Conservation (phyloP, 768 basidiomycete genomes). For the Pluteus cervinus region DNA sequence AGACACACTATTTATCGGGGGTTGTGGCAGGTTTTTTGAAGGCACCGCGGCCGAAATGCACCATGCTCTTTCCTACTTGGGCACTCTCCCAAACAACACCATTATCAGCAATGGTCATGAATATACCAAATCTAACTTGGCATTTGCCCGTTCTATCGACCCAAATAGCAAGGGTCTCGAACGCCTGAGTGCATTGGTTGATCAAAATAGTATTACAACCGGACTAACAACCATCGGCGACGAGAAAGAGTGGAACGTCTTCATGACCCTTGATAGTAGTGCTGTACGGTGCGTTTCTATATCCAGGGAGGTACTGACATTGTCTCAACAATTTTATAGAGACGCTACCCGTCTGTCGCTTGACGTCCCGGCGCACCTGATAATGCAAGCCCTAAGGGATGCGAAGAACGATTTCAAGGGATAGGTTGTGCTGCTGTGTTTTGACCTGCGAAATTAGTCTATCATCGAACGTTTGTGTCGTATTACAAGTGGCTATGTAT, state of each 20-base stretch:
- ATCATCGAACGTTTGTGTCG: background rate
- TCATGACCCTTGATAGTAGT: constrained; percentile 71
- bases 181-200: constrained; percentile 51
- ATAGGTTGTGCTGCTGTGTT: constrained; percentile 24
- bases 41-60: constrained; percentile 80
- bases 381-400: constrained; percentile 73
- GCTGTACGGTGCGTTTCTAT: constrained; percentile 51
- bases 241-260: constrained; percentile 94
- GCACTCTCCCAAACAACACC: constrained; percentile 71
- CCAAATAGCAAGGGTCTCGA: constrained; percentile 52
- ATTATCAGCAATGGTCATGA: constrained; percentile 89
- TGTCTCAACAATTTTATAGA: constrained; percentile 27
- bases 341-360: constrained; percentile 35
- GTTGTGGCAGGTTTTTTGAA: constrained; percentile 95
- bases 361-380: constrained; percentile 39
- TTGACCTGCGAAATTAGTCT: background rate
- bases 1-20: constrained; percentile 84
- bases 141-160: constrained; percentile 65
- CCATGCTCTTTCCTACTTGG: constrained; percentile 63
- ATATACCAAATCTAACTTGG: constrained; percentile 71
- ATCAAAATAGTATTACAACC: constrained; percentile 58
- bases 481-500: too few relatives aligned
- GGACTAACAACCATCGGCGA: constrained; percentile 88
- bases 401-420: constrained; percentile 83
- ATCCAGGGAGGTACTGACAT: background rate